phyloP scores from a whole-genome alignment of 352 stramenopile genomes.

The Pythium phragmiticola region DNA sequence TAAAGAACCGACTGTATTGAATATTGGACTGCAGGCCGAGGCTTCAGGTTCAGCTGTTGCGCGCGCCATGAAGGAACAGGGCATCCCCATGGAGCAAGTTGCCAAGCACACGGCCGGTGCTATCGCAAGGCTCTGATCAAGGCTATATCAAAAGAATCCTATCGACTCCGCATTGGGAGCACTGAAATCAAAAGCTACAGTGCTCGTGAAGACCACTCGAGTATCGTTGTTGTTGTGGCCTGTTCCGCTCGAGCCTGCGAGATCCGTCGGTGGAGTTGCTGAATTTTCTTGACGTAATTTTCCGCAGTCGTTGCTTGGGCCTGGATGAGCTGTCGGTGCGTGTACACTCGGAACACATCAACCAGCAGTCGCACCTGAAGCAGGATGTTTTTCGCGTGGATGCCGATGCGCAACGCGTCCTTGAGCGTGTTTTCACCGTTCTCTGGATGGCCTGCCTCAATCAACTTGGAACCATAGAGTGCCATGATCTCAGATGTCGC shows the following conservation, averaged over 20 bases:
- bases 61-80: conserved; percentile 58
- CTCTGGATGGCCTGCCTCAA: conserved; percentile 36
- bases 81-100: conserved; percentile 71
- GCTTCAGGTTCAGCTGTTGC: conserved; percentile 59
- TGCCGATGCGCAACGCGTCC: conserved; percentile 45
- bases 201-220: conserved; percentile 43
- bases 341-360: conserved; percentile 57
- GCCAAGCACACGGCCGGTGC: conserved; percentile 70
- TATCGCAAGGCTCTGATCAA: conserved; percentile 52
- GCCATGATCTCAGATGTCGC: conserved; percentile 68
- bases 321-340: conserved; percentile 33
- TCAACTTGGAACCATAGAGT: conserved; percentile 56
- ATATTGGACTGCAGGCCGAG: conserved; percentile 43
- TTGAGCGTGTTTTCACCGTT: conserved; percentile 64
- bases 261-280: conserved; percentile 46
- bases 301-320: conserved; percentile 42
- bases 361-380: conserved; percentile 65
- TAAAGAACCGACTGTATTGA: not conserved
- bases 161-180: not conserved
- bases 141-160: not conserved
- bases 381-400: conserved; percentile 68
- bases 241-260: conserved; percentile 41
- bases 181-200: not conserved
- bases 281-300: conserved; percentile 74
- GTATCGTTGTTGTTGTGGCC: conserved; percentile 35